phyloP scores from a whole-genome alignment of 2,329 filamentous ascomycete species.

The Penicillium psychrosexuale region DNA sequence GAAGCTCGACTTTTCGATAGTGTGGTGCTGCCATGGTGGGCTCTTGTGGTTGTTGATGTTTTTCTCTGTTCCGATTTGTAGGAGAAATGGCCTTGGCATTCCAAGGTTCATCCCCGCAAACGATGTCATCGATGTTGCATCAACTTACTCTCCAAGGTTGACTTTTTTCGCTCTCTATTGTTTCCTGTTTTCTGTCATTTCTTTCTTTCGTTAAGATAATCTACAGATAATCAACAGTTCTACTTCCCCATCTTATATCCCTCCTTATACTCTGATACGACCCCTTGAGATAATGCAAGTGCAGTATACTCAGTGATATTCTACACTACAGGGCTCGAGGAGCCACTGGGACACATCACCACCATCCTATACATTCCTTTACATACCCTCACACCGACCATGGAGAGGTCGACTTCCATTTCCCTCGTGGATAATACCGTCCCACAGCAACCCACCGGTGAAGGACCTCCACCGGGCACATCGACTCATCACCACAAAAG shows the following conservation, averaged over 20 bases:
- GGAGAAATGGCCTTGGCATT: slow-evolving; percentile 13
- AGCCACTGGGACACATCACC: neutral
- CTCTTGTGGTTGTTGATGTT: slow-evolving; percentile 4
- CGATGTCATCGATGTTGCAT: slow-evolving; percentile 23
- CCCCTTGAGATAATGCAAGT: slow-evolving; percentile 8
- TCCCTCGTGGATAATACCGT: slow-evolving; percentile 43
- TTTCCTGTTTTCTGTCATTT: neutral
- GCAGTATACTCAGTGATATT: neutral
- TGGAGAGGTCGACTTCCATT: slow-evolving; percentile 30
- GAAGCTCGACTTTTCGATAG: slow-evolving; percentile 52
- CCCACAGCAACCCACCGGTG: slow-evolving; percentile 25
- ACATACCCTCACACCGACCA: slow-evolving; percentile 7
- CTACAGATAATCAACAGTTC: neutral
- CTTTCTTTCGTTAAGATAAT: neutral
- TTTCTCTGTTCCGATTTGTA: slow-evolving; percentile 13
- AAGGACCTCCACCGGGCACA: slow-evolving; percentile 20
- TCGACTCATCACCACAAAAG: slow-evolving; percentile 21
- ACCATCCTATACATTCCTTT: neutral
- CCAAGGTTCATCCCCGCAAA: slow-evolving; percentile 19
- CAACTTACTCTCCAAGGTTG: neutral
- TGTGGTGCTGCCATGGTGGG: slow-evolving; percentile 34
- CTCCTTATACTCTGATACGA: neutral
- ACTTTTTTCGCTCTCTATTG: neutral
- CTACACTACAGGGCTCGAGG: neutral
- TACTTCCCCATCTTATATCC: neutral